phyloP scores from a whole-genome alignment of 1,139 yeast species.

The Yarrowia galli region DNA sequence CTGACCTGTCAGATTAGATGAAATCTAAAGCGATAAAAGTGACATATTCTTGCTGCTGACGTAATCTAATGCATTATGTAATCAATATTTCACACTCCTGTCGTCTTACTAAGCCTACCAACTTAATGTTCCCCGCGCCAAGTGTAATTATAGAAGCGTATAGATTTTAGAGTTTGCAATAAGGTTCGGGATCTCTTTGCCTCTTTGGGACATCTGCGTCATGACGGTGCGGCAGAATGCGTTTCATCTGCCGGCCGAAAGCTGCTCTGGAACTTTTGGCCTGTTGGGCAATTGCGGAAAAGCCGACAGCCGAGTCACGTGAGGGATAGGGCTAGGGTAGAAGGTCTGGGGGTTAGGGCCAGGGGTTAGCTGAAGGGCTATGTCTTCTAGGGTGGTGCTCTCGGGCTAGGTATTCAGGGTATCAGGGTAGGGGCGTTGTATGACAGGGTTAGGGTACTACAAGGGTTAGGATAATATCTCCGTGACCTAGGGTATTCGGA shows the following conservation, averaged over 20 bases:
- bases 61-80: no score
- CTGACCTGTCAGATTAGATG: no score
- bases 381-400: no score
- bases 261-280: conserved; percentile 33
- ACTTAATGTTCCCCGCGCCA: conserved; percentile 4
- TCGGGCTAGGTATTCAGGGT: no score
- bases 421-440: not conserved
- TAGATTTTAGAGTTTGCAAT: not conserved
- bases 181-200: conserved; percentile 10
- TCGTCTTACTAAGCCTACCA: no score
- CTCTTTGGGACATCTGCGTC: not conserved
- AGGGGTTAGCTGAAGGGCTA: no score
- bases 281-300: not conserved
- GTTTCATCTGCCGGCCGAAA: not conserved
- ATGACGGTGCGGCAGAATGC: conserved; percentile 11
- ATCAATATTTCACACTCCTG: no score
- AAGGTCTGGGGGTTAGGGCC: not conserved
- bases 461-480: not conserved
- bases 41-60: no score
- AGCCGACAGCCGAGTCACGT: not conserved
- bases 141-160: not conserved
- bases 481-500: conserved; percentile 12
- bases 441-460: not conserved
- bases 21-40: no score
- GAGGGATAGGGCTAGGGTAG: not conserved